Conservation (phyloP, 1,139 yeast species). For the Diutina scorzettiae region DNA sequence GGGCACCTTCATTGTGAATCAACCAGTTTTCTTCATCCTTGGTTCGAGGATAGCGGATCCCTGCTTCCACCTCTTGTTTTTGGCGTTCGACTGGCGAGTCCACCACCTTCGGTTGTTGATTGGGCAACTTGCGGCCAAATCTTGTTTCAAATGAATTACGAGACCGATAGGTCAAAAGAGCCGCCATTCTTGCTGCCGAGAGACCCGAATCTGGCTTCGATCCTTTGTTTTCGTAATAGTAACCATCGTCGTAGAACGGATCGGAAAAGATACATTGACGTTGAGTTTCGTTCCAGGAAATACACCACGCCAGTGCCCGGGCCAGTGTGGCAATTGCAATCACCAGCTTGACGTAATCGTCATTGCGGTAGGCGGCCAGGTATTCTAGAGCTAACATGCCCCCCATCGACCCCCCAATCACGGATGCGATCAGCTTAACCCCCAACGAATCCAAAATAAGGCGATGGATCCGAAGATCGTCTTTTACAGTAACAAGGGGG, state of each 20-base stretch:
- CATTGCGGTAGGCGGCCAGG: conserved; percentile 54
- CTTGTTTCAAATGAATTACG: conserved; percentile 84
- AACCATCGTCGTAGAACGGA: conserved; percentile 87
- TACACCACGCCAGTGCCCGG: conserved; percentile 95
- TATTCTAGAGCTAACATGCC: conserved; percentile 96
- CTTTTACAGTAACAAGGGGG: conserved; percentile 85
- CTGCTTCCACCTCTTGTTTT: conserved; percentile 15
- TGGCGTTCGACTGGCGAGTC: conserved; percentile 2
- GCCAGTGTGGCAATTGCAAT: conserved; percentile 92
- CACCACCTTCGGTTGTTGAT: conserved; percentile 6
- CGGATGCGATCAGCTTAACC: conserved; percentile 66
- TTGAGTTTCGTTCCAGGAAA: conserved; percentile 98
- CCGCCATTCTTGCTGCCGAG: conserved; percentile 97
- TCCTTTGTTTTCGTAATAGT: conserved; percentile 50
- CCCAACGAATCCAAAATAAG: conserved; percentile 64
- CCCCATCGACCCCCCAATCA: conserved; percentile 97
- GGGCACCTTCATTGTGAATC: conserved; percentile 29
- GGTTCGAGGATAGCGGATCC: conserved; percentile 23
- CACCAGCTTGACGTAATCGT: conserved; percentile 53
- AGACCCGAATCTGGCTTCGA: conserved; percentile 72
- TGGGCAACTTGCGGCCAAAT: conserved; percentile 71
- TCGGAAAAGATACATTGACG: conserved; percentile 92
- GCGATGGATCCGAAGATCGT: conserved; percentile 76
- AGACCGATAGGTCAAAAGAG: conserved; percentile 82
- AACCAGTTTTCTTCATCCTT: conserved; percentile 37